A percentile compares a stretch with the other conserved stretches of the same genome.
These are phyloP conservation scores for Phialemoniopsis sp. DNA, from an alignment of 2,329 filamentous ascomycete genomes.

Conservation along the genomic window DNA sequence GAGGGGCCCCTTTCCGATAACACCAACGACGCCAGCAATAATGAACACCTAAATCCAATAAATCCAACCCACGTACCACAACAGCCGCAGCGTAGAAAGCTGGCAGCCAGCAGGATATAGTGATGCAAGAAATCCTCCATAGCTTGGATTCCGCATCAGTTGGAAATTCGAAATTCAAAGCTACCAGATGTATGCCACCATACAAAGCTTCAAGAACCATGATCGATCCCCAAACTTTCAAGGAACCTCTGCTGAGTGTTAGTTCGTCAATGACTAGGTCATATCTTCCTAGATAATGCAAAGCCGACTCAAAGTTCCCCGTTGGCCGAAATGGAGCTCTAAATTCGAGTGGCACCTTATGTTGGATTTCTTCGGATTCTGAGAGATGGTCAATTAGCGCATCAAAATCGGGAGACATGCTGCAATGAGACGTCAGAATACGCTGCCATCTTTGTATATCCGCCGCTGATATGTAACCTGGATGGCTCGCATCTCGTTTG, in stretches of 20 bases:
- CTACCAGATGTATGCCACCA: not conserved
- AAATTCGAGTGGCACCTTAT: not conserved
- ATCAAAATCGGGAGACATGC: too few species aligned
- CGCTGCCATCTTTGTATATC: too few species aligned
- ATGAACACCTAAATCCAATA: not conserved
- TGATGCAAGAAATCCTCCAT: not conserved
- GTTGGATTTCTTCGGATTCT: not conserved
- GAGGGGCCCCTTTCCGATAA: too few species aligned
- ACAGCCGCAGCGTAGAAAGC: not conserved
- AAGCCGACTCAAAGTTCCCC: too few species aligned
- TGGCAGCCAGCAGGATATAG: too few species aligned
- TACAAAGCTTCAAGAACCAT: not conserved
- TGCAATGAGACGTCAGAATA: too few species aligned
- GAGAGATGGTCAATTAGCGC: too few species aligned
- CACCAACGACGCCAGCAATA: too few species aligned
- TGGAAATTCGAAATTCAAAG: not conserved
- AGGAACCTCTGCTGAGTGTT: not conserved
- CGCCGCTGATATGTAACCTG: too few species aligned
- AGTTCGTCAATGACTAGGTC: too few species aligned
- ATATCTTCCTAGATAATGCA: too few species aligned
- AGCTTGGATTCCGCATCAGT: not conserved
- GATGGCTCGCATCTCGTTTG: too few species aligned
- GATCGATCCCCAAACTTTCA: not conserved
- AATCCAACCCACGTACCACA: not conserved
- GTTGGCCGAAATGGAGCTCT: not conserved